These are phyloP conservation scores for Ceratobasidium theobromae DNA, from an alignment of 1,284 basidiomycete genomes.

Conservation along the genomic window DNA sequence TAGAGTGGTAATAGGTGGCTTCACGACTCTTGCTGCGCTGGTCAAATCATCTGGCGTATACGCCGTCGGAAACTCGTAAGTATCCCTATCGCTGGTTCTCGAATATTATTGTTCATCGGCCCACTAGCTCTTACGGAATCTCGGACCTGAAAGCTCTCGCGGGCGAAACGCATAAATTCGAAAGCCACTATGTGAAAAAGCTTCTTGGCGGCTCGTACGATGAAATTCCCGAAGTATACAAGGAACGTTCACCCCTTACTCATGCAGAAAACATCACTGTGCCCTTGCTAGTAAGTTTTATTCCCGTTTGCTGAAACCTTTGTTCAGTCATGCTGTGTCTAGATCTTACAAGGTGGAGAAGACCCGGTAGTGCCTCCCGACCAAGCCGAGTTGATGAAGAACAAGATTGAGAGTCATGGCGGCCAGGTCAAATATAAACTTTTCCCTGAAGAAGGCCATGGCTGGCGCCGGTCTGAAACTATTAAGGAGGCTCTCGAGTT, in stretches of 20 bases:
- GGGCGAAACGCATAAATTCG: conserved; percentile 67
- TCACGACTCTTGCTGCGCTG: conserved; percentile 57
- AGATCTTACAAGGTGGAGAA: conserved; percentile 58
- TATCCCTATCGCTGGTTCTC: background rate
- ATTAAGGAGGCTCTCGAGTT: conserved; percentile 50
- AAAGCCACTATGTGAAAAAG: conserved; percentile 53
- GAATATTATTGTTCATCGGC: background rate
- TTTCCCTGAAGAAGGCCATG: conserved; percentile 60
- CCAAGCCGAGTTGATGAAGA: conserved; percentile 53
- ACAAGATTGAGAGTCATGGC: conserved; percentile 47
- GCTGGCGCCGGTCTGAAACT: conserved; percentile 51
- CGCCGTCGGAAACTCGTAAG: conserved; percentile 50
- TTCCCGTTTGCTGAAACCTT: background rate
- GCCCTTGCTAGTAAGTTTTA: conserved; percentile 53
- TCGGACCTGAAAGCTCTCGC: conserved; percentile 54
- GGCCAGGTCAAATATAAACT: conserved; percentile 53
- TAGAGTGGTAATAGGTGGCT: conserved; percentile 51
- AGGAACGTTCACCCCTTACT: conserved; percentile 53
- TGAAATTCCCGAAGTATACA: conserved; percentile 53
- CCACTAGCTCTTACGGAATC: conserved; percentile 51
- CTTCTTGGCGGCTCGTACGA: conserved; percentile 57
- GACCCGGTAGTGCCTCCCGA: conserved; percentile 61
- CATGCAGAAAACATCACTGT: conserved; percentile 53
- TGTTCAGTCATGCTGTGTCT: background rate
- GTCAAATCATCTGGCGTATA: conserved; percentile 47